These are phyloP conservation scores for Filobasidium uniguttulatum DNA, from an alignment of 1,284 basidiomycete genomes.

Conservation along the genomic window DNA sequence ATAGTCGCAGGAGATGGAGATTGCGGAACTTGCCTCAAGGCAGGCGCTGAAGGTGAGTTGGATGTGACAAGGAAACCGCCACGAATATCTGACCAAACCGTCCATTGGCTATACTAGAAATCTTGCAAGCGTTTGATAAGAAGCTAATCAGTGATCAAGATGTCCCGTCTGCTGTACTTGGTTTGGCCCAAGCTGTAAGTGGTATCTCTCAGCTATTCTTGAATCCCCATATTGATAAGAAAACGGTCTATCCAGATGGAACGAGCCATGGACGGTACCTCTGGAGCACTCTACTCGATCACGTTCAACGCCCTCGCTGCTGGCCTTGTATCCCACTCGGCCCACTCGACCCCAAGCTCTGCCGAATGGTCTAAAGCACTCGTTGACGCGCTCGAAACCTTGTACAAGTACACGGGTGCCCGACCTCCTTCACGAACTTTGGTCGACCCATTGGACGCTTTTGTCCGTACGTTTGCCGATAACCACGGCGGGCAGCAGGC, in stretches of 20 bases:
- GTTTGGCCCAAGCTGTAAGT: conserved; percentile 54
- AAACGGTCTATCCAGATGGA: conserved; percentile 2
- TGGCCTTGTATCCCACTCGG: conserved; percentile 43
- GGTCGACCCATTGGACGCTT: conserved; percentile 78
- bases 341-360: conserved; percentile 34
- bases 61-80: no score
- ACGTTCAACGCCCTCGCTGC: conserved; percentile 56
- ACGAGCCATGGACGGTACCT: conserved; percentile 72
- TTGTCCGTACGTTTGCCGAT: conserved; percentile 39
- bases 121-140: conserved; percentile 32
- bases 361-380: conserved; percentile 53
- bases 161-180: conserved; percentile 50
- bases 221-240: background rate
- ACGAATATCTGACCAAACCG: background rate
- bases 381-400: conserved; percentile 48
- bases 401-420: conserved; percentile 79
- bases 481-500: conserved; percentile 36
- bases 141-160: conserved; percentile 47
- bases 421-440: conserved; percentile 80
- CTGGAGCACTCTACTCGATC: conserved; percentile 77
- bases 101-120: conserved; percentile 10
- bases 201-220: background rate
- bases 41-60: conserved; percentile 44
- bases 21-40: conserved; percentile 74
- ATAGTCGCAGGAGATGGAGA: conserved; percentile 40